Base-by-base conservation (phyloP, 257 asterid species). In the Gardenia jasminoides region DNA sequence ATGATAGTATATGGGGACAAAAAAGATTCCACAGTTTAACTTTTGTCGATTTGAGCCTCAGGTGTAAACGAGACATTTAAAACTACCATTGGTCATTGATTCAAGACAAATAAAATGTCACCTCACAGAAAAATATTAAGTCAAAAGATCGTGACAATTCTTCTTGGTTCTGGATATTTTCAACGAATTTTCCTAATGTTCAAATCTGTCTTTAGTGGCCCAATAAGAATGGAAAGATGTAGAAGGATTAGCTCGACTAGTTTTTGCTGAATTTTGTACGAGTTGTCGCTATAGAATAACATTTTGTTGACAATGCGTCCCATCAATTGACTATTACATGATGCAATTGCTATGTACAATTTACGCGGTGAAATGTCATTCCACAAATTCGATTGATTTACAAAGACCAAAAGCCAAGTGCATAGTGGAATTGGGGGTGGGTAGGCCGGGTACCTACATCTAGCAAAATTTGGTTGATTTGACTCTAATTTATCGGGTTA, bases 1-100 rank as follows among this genome's bases (percentile, higher is more conserved):
- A 59, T 59, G 30, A 20, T 48, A 48, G 11, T 59, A 59, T 15
- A 59, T 7, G 66, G 31, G 13, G 41, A 64, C 69, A 12, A 28
- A 64, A 64, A 64, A 64, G 69, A 64, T 64, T 19, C 69, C 41
- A 28, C 69, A 64, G 13, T 64, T 64, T 64, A 64, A 64, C 69
- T 31, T 64, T 10, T 64, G 65, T 24, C 24, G 65, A 58, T 58
- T 17, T 1, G 28, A 58, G 10, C 30, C 30, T 20, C 11, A 17
- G 19, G 5, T 1, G 19, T 52, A 52, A 50, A 16, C 17, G 61
- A 54, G 61, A 17, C 61, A 20, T 54, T 24, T 16, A 10, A 59
- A 59, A 22, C 22, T 59, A 22, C 30, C n/a, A 6, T 22, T 59
- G 8, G 1, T 0, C 8, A 20, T n/a, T 59, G 24, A 30, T 24